These are phyloP conservation scores for Cardamine resedifolia DNA, from an alignment of 345 rosid genomes.

Conservation along the genomic window DNA sequence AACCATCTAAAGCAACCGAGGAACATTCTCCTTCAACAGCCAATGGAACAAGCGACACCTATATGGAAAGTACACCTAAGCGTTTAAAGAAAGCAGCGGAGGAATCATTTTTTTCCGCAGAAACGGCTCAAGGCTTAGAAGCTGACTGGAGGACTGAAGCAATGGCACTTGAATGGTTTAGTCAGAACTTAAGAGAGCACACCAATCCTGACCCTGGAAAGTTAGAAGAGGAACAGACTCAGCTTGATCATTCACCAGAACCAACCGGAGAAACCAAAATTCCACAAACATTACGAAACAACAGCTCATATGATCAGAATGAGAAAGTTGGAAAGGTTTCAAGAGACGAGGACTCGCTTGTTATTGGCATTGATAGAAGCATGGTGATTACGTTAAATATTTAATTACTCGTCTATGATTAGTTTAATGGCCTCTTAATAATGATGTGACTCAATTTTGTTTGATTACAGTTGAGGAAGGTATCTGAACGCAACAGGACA, in stretches of 20 bases:
- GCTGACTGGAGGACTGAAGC: constrained; percentile 28
- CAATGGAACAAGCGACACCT: background rate
- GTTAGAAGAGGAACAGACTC: constrained; percentile 8
- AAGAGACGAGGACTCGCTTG: constrained; percentile 10
- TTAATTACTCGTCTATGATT: background rate
- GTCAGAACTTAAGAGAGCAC: constrained; percentile 31
- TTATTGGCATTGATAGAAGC: constrained; percentile 29
- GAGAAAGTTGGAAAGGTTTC: background rate
- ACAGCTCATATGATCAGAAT: constrained; percentile 6
- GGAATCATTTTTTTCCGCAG: constrained; percentile 12
- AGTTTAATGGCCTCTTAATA: background rate
- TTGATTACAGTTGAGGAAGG: constrained; percentile 75
- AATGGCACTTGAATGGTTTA: constrained; percentile 33
- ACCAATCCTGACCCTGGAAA: background rate
- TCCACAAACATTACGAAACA: background rate
- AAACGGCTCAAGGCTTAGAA: constrained; percentile 1
- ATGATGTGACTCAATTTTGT: background rate
- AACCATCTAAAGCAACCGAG: constrained; percentile 8
- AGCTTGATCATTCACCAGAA: constrained; percentile 7
- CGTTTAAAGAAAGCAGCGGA: background rate
- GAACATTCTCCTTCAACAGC: background rate
- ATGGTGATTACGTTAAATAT: constrained; percentile 23
- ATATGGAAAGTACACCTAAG: background rate
- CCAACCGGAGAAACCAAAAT: background rate
- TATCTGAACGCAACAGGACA: constrained; percentile 52